Evolutionary conservation across 768 basidiomycete genomes (phyloP).

Genomic region (Polyporus arcularius): DNA sequence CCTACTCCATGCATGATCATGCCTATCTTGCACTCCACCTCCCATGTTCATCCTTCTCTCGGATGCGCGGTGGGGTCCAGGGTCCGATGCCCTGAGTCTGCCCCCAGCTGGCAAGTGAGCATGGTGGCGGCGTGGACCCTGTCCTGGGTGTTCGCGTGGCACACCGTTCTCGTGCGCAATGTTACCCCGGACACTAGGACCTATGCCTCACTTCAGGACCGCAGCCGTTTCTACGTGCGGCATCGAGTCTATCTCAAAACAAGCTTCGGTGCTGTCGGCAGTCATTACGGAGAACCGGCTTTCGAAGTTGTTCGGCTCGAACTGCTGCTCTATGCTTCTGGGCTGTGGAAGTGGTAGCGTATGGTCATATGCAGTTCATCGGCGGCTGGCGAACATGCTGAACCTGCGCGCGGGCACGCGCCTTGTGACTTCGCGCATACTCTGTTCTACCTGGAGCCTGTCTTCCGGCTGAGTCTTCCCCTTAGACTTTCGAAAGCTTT

Average conservation of each 20-base stretch:
- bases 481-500: neutral
- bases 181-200: neutral
- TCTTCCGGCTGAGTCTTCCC: neutral
- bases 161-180: slow-evolving; percentile 1
- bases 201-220: neutral
- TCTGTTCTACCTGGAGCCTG: too few relatives aligned
- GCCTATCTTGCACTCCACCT: neutral
- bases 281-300: neutral
- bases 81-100: neutral
- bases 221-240: neutral
- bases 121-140: neutral
- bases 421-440: too few relatives aligned
- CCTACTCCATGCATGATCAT: neutral
- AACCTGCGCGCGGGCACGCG: neutral
- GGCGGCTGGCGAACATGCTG: neutral
- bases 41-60: neutral
- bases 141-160: neutral
- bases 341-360: too few relatives aligned
- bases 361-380: too few relatives aligned
- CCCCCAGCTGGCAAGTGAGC: too few relatives aligned
- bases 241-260: neutral
- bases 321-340: neutral
- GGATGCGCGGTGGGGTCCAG: neutral
- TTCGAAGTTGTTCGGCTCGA: neutral
- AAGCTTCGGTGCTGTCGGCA: neutral